Evolutionary conservation across 2,329 filamentous ascomycete genomes (phyloP).

Genomic region (Harringtonia lauricola): DNA sequence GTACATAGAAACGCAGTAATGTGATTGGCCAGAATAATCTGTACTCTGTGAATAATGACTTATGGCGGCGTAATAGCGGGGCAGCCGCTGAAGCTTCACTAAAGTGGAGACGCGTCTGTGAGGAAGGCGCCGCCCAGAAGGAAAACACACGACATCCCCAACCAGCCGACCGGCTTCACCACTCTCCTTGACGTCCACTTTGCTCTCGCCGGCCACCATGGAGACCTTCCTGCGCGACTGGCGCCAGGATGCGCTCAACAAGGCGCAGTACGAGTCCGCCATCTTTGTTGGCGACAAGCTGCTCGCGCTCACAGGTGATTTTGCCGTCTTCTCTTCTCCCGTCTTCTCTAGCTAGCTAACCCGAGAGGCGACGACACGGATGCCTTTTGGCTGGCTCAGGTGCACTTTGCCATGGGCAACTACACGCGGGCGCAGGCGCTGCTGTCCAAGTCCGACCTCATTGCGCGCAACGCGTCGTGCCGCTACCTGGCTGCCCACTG

Average conservation of each 20-base stretch:
- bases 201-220: slow-evolving; percentile 39
- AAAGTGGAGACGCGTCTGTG: slow-evolving; percentile 1
- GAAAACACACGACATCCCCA: background rate
- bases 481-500: slow-evolving; percentile 91
- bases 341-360: no score
- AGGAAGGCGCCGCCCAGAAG: no score
- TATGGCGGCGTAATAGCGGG: no score
- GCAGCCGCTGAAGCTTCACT: background rate
- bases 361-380: slow-evolving; percentile 76
- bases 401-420: slow-evolving; percentile 91
- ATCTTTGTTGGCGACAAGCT: slow-evolving; percentile 98
- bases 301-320: slow-evolving; percentile 75
- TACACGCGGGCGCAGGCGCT: slow-evolving; percentile 86
- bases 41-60: no score
- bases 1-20: background rate
- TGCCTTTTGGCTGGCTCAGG: slow-evolving; percentile 95
- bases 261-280: slow-evolving; percentile 91
- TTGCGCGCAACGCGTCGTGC: slow-evolving; percentile 72
- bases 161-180: background rate
- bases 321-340: slow-evolving; percentile 1
- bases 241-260: slow-evolving; percentile 90
- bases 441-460: slow-evolving; percentile 72
- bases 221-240: slow-evolving; percentile 88
- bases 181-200: background rate
- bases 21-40: no score